Conservation (phyloP, 345 rosid genomes). For the Jatropha curcas region DNA sequence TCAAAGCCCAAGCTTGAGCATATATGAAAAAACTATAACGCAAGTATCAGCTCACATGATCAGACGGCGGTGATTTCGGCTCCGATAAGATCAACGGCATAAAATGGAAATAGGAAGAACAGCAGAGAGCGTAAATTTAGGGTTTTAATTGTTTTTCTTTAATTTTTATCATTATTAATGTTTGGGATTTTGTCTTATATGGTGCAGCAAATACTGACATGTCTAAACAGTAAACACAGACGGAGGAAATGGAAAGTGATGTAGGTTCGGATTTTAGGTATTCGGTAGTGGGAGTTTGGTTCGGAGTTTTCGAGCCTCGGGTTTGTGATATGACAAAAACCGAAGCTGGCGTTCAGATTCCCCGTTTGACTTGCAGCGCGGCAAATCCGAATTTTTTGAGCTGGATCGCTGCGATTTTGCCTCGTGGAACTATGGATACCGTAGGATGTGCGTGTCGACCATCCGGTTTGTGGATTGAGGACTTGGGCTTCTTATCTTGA, state of each 20-base stretch:
- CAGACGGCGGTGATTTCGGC: constrained; percentile 11
- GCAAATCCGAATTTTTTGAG: constrained; percentile 32
- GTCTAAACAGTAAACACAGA: background rate
- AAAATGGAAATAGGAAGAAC: background rate
- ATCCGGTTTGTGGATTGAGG: background rate
- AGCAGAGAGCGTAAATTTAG: background rate
- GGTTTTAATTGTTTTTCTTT: too few relatives aligned
- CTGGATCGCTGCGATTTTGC: background rate
- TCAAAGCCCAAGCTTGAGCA: background rate
- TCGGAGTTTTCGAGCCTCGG: constrained; percentile 22
- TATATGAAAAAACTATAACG: background rate
- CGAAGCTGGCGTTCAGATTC: constrained; percentile 31
- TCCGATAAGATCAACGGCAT: constrained; percentile 1
- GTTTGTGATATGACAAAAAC: constrained; percentile 24
- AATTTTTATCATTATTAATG: too few relatives aligned
- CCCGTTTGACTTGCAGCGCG: constrained; percentile 36
- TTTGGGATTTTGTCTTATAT: background rate
- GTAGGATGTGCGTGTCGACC: background rate
- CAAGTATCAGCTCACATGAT: background rate
- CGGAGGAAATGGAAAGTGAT: background rate
- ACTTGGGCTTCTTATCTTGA: background rate
- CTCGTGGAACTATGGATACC: constrained; percentile 15
- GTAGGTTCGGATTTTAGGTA: constrained; percentile 21
- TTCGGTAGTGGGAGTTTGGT: background rate
- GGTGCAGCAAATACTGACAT: background rate